Evolutionary conservation across 2,329 filamentous ascomycete species (phyloP).

Genomic region (Aspergillus sergii): DNA sequence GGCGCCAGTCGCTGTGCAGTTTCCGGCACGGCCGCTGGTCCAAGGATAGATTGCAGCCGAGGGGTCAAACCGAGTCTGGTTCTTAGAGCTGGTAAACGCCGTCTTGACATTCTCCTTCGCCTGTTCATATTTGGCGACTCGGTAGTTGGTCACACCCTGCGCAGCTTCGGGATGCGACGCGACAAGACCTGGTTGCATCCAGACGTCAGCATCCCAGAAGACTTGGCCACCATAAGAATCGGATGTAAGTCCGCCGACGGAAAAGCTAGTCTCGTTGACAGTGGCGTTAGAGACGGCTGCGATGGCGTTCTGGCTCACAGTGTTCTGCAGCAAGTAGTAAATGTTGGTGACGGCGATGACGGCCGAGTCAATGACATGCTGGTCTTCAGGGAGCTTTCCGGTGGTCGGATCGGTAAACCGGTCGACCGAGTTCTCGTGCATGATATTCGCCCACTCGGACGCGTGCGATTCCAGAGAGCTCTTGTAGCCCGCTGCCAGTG

Average conservation of each 20-base stretch:
- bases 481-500: conserved; percentile 57
- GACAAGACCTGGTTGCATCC: conserved; percentile 69
- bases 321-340: conserved; percentile 54
- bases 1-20: conserved; percentile 65
- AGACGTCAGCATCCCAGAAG: conserved; percentile 69
- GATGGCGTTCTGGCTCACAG: conserved; percentile 57
- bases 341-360: conserved; percentile 52
- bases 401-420: conserved; percentile 60
- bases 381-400: conserved; percentile 60
- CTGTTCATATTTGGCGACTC: conserved; percentile 60
- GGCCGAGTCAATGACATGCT: conserved; percentile 57
- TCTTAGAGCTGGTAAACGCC: conserved; percentile 61
- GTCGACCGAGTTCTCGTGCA: conserved; percentile 65
- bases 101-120: conserved; percentile 62
- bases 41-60: conserved; percentile 67
- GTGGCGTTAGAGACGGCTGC: conserved; percentile 51
- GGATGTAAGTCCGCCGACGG: conserved; percentile 68
- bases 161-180: conserved; percentile 64
- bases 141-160: conserved; percentile 66
- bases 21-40: conserved; percentile 68
- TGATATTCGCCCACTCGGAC: conserved; percentile 63
- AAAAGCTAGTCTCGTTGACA: conserved; percentile 64
- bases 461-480: conserved; percentile 58
- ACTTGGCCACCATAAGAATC: conserved; percentile 68
- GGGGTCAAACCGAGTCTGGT: conserved; percentile 58